Evolutionary conservation across 2,329 filamentous ascomycete species (phyloP).

Genomic region (Fusarium sp.): DNA sequence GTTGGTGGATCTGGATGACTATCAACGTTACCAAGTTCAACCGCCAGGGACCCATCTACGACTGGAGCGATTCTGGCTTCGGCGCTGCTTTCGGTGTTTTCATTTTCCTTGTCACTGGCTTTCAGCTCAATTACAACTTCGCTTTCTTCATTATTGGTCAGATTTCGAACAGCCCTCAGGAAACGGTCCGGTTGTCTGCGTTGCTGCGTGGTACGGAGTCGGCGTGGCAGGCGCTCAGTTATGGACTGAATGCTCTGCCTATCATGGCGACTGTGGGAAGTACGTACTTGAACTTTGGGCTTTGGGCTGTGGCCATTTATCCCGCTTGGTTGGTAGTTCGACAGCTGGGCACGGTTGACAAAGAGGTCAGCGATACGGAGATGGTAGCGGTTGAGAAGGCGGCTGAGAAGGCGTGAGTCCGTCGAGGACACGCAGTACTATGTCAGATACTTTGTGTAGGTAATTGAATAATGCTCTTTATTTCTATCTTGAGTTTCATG

Average conservation of each 20-base stretch:
- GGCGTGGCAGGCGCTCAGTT: conserved; percentile 76
- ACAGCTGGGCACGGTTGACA: not conserved
- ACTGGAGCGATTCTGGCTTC: conserved; percentile 73
- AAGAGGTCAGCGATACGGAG: not conserved
- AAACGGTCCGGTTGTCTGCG: conserved; percentile 73
- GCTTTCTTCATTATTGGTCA: conserved; percentile 76
- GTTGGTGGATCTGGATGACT: conserved; percentile 77
- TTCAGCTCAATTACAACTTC: conserved; percentile 79
- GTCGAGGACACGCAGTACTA: too few relatives aligned
- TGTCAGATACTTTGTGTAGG: not conserved
- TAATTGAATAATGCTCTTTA: not conserved
- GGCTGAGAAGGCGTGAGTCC: not conserved
- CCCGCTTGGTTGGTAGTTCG: conserved; percentile 72
- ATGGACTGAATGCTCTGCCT: conserved; percentile 70
- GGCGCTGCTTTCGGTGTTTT: conserved; percentile 74
- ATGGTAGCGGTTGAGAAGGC: not conserved
- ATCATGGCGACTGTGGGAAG: conserved; percentile 73
- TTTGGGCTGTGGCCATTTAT: conserved; percentile 71
- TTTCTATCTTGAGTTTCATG: not conserved
- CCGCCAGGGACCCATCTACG: conserved; percentile 66
- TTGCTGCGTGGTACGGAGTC: conserved; percentile 75
- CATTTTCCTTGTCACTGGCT: conserved; percentile 72
- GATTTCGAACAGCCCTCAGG: conserved; percentile 68
- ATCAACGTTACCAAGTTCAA: conserved; percentile 71
- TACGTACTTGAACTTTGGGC: conserved; percentile 74